A percentile compares a stretch with the other conserved stretches of the same genome.
phyloP scores from a whole-genome alignment of 495 filamentous ascomycete species.

The Neurospora tetrasperma region DNA sequence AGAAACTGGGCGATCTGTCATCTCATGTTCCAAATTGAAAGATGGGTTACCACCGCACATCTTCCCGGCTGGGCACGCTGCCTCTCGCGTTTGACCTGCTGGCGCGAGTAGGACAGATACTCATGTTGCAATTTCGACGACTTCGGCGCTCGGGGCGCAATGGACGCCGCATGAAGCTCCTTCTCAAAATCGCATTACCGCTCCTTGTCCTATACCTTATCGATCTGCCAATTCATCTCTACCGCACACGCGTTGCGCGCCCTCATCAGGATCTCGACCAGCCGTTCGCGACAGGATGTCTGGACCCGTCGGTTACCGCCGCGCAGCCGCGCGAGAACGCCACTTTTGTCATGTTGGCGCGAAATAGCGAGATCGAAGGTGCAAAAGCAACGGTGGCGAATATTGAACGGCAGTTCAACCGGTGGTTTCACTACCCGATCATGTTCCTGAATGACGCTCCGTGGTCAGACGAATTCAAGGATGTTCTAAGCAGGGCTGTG shows the following conservation, averaged over 20 bases:
- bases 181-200: not conserved
- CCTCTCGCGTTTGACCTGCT: not conserved
- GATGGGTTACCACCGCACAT: not conserved
- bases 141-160: not conserved
- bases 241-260: slow-evolving; percentile 20
- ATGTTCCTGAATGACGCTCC: slow-evolving; percentile 91
- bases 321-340: slow-evolving; percentile 65
- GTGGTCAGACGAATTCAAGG: slow-evolving; percentile 79
- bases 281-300: slow-evolving; percentile 34
- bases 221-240: slow-evolving; percentile 23
- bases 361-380: slow-evolving; percentile 82
- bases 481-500: slow-evolving; percentile 69
- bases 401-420: slow-evolving; percentile 93
- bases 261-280: slow-evolving; percentile 29
- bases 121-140: not conserved
- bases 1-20: not conserved
- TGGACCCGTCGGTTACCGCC: slow-evolving; percentile 37
- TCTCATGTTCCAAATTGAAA: not conserved
- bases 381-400: slow-evolving; percentile 87
- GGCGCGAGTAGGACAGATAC: not conserved
- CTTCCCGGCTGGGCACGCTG: not conserved
- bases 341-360: slow-evolving; percentile 83
- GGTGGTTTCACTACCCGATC: slow-evolving; percentile 94
- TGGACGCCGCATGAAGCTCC: not conserved
- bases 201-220: slow-evolving; percentile 5